A percentile compares a stretch with the other conserved stretches of the same genome.
phyloP scores from a whole-genome alignment of 495 filamentous ascomycete species.

The Pseudoneurospora amorphoporcata region DNA sequence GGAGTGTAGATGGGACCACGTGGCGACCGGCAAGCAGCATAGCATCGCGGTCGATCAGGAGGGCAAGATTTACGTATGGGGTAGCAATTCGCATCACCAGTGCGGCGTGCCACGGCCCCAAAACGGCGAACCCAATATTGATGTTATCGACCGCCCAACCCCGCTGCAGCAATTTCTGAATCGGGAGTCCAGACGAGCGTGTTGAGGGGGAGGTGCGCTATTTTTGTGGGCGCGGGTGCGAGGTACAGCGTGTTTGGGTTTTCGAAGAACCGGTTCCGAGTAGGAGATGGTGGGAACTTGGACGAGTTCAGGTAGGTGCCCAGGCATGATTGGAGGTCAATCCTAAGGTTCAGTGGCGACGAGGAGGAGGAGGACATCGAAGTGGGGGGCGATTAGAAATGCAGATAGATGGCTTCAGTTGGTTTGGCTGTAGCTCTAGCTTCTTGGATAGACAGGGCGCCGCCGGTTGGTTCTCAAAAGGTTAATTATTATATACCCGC shows the following conservation, averaged over 20 bases:
- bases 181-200: background rate
- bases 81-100: conserved; percentile 55
- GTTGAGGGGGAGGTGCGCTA: background rate
- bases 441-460: background rate
- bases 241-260: conserved; percentile 49
- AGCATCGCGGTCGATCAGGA: conserved; percentile 44
- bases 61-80: conserved; percentile 56
- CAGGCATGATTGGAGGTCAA: background rate
- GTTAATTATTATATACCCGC: background rate
- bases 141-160: conserved; percentile 50
- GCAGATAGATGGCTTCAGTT: background rate
- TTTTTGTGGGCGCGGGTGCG: conserved; percentile 48
- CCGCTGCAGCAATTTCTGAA: conserved; percentile 35
- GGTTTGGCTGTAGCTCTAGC: background rate
- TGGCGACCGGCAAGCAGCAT: conserved; percentile 43
- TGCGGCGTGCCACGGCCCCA: conserved; percentile 45
- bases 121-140: conserved; percentile 40
- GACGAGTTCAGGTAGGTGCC: no score
- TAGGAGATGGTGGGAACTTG: background rate
- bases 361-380: background rate
- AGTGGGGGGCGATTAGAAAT: background rate
- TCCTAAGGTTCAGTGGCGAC: background rate
- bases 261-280: background rate
- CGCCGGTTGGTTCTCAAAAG: background rate
- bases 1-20: conserved; percentile 17